A percentile compares a stretch with the other conserved stretches of the same genome.
phyloP scores from a whole-genome alignment of 2,329 filamentous ascomycete species.

The Penicillium freii region DNA sequence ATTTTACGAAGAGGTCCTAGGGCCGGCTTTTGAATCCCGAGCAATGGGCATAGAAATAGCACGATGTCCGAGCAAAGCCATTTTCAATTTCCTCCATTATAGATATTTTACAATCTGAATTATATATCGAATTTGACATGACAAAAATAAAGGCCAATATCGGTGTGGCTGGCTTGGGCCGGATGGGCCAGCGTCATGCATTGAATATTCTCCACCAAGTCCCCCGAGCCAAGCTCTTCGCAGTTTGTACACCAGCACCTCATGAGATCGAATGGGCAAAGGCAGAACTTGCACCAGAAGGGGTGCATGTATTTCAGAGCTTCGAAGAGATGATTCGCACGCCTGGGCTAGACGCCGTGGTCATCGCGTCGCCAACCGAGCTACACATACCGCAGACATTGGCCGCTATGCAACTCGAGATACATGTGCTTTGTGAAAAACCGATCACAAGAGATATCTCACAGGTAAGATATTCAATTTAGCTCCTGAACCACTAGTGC shows the following conservation, averaged over 20 bases:
- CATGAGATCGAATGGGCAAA: slow-evolving; percentile 50
- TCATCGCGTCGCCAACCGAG: slow-evolving; percentile 53
- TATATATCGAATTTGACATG: not conserved
- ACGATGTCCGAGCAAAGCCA: no score
- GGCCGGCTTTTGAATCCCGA: no score
- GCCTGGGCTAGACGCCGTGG: slow-evolving; percentile 53
- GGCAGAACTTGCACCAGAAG: slow-evolving; percentile 37
- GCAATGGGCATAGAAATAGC: no score
- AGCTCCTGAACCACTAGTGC: no score
- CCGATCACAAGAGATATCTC: slow-evolving; percentile 14
- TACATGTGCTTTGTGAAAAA: slow-evolving; percentile 57
- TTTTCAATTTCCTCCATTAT: no score
- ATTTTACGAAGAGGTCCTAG: no score
- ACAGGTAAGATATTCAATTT: not conserved
- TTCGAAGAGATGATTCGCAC: slow-evolving; percentile 53
- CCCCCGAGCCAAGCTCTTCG: slow-evolving; percentile 50
- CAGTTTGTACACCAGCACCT: slow-evolving; percentile 46
- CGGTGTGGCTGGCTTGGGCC: slow-evolving; percentile 18
- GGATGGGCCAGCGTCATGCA: slow-evolving; percentile 44
- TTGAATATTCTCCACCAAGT: slow-evolving; percentile 46
- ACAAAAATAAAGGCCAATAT: not conserved
- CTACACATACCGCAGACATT: slow-evolving; percentile 57
- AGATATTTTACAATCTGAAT: no score
- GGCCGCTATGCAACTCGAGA: slow-evolving; percentile 52
- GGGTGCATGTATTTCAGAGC: slow-evolving; percentile 50